Percentiles rank a stretch among this genome's conserved stretches.
Conservation (phyloP, 768 basidiomycete species). For the Psilocybe tampanensis region DNA sequence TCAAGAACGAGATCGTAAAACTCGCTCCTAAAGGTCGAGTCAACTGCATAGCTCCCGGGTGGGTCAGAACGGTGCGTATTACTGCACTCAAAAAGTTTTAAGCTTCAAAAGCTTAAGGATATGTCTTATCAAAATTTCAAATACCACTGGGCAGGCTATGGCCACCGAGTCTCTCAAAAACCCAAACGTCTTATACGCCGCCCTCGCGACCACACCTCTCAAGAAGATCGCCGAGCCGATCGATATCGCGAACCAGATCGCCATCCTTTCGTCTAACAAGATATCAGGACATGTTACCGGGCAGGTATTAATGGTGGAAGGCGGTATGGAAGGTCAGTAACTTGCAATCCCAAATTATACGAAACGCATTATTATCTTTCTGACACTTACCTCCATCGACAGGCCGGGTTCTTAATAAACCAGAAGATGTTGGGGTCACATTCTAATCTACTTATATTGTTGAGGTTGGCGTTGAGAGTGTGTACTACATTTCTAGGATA, state of each 20-base stretch:
- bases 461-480: too few species aligned
- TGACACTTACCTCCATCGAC: conserved; percentile 1
- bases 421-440: conserved; percentile 20
- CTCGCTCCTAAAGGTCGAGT: conserved; percentile 73
- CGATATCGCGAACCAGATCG: conserved; percentile 70
- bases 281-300: conserved; percentile 75
- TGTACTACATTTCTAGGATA: too few species aligned
- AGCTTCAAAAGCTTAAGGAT: too few species aligned
- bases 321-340: conserved; percentile 73
- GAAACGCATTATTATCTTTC: too few species aligned
- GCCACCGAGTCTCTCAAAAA: conserved; percentile 59
- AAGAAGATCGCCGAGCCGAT: conserved; percentile 64
- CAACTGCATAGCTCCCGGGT: conserved; percentile 70
- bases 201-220: conserved; percentile 71
- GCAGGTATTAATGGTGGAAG: conserved; percentile 69
- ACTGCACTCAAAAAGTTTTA: too few species aligned
- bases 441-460: background rate
- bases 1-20: conserved; percentile 84
- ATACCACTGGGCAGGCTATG: conserved; percentile 50
- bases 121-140: too few species aligned
- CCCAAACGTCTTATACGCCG: conserved; percentile 52
- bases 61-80: conserved; percentile 52
- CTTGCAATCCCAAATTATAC: background rate
- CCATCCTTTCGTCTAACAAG: conserved; percentile 56
- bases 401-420: conserved; percentile 34